phyloP scores from a whole-genome alignment of 345 rosid species.

The Gossypium raimondii region DNA sequence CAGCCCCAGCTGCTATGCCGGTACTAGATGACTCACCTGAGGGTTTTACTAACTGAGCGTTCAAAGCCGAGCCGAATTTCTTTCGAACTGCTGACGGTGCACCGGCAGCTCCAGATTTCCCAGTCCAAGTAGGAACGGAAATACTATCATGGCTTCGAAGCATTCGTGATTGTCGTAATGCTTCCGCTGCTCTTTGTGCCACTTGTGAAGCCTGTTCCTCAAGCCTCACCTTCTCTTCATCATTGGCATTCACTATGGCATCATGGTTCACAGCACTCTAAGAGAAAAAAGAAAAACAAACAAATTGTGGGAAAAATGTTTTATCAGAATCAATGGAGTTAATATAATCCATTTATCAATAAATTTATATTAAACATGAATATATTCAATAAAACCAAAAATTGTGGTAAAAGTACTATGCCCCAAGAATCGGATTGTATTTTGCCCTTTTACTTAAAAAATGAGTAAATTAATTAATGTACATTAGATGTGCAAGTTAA shows the following conservation, averaged over 20 bases:
- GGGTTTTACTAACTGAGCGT: constrained; percentile 44
- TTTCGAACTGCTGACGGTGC: constrained; percentile 66
- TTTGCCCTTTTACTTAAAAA: no score
- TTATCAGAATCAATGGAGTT: not conserved
- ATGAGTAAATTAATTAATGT: no score
- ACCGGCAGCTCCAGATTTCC: constrained; percentile 86
- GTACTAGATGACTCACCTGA: constrained; percentile 36
- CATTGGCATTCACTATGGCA: constrained; percentile 62
- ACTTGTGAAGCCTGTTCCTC: constrained; percentile 91
- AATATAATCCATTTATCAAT: not conserved
- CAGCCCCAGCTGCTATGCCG: constrained; percentile 64
- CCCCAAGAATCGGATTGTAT: no score
- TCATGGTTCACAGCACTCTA: constrained; percentile 96
- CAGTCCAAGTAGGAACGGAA: constrained; percentile 94
- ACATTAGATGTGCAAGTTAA: no score
- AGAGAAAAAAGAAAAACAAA: not conserved
- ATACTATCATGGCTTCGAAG: constrained; percentile 73
- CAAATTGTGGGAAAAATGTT: not conserved
- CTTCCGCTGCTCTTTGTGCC: constrained; percentile 94
- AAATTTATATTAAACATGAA: not conserved
- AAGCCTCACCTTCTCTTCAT: constrained; percentile 75
- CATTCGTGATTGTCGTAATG: constrained; percentile 79
- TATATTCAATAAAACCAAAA: not conserved
- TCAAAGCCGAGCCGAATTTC: constrained; percentile 72
- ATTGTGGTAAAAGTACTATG: no score